These are phyloP conservation scores for Aspergillus bombycis DNA, from an alignment of 2,329 filamentous ascomycete species.

Conservation along the genomic window DNA sequence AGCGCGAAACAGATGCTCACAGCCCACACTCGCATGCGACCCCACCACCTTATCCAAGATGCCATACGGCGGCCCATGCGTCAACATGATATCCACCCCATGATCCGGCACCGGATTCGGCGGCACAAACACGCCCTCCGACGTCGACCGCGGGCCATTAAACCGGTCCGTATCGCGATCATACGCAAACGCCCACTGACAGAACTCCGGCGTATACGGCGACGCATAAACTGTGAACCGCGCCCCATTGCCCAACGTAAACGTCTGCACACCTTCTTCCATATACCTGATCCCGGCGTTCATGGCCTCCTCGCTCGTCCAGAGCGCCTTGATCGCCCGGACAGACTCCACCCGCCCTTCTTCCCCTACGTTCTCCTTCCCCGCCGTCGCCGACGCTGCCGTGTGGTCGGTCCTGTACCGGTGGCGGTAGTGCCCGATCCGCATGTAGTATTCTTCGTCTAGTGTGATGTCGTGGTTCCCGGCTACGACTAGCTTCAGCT, in stretches of 20 bases:
- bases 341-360: constrained; percentile 13
- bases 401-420: constrained; percentile 21
- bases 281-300: constrained; percentile 56
- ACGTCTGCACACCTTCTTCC: constrained; percentile 56
- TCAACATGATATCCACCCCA: constrained; percentile 60
- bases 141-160: constrained; percentile 42
- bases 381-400: constrained; percentile 14
- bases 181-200: constrained; percentile 60
- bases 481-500: constrained; percentile 64
- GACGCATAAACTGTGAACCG: constrained; percentile 56
- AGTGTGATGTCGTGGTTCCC: constrained; percentile 66
- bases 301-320: constrained; percentile 49
- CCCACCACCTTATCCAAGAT: constrained; percentile 51
- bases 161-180: constrained; percentile 54
- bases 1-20: constrained; percentile 57
- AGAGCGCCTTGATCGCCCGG: constrained; percentile 48
- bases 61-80: constrained; percentile 61
- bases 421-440: constrained; percentile 33
- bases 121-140: constrained; percentile 23
- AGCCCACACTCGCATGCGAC: constrained; percentile 52
- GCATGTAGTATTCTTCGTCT: constrained; percentile 53
- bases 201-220: constrained; percentile 60
- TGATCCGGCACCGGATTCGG: constrained; percentile 48
- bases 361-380: constrained; percentile 14
- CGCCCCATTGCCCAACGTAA: constrained; percentile 52